These are phyloP conservation scores for Debaryomyces prosopidis DNA, from an alignment of 805 yeast species.

Conservation along the genomic window DNA sequence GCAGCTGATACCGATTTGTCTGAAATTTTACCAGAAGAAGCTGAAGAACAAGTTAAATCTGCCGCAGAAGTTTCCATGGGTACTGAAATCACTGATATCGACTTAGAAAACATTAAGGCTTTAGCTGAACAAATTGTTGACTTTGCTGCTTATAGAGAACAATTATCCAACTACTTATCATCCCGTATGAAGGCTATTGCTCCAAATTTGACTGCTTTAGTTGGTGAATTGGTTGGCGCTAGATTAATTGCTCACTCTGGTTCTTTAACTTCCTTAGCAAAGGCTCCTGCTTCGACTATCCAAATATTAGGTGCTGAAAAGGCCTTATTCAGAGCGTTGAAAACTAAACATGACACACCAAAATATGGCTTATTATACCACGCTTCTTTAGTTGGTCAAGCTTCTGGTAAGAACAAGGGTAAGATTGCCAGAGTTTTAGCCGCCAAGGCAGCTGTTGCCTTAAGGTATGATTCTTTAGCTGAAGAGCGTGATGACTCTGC, in stretches of 20 bases:
- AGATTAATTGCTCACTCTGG: conserved; percentile 98
- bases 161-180: conserved; percentile 84
- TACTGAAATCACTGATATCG: conserved; percentile 93
- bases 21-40: conserved; percentile 47
- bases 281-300: conserved; percentile 98
- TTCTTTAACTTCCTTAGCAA: conserved; percentile 88
- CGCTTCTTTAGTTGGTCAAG: conserved; percentile 96
- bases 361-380: conserved; percentile 97
- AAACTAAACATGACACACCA: conserved; percentile 98
- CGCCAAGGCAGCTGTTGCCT: conserved; percentile 96
- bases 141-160: conserved; percentile 95
- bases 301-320: conserved; percentile 99
- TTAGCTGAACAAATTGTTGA: conserved; percentile 96
- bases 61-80: conserved; percentile 99
- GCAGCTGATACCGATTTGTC: conserved; percentile 84
- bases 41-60: conserved; percentile 67
- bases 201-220: conserved; percentile 92
- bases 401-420: conserved; percentile 97
- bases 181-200: conserved; percentile 99
- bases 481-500: conserved; percentile 97
- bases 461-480: conserved; percentile 94
- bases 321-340: conserved; percentile 97
- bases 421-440: conserved; percentile 98
- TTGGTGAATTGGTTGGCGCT: conserved; percentile 98
- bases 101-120: conserved; percentile 82